Conservation (phyloP, 2,329 filamentous ascomycete species). For the Pyrenochaeta sp. region DNA sequence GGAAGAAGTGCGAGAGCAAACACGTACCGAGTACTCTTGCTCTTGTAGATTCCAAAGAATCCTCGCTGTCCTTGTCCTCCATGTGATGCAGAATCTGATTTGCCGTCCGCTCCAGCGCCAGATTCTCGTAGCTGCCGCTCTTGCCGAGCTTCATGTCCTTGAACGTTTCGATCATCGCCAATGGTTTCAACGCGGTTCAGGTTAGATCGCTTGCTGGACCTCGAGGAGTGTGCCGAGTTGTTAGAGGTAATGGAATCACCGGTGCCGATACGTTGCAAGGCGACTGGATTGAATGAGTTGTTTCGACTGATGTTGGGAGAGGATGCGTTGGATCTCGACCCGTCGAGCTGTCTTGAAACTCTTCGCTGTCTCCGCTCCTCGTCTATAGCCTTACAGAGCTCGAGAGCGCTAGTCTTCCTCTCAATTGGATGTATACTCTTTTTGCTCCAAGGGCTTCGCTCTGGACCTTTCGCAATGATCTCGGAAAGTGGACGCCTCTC, state of each 20-base stretch:
- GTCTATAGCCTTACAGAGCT: constrained; percentile 13
- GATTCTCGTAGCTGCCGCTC: constrained; percentile 39
- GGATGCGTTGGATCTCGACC: constrained; percentile 25
- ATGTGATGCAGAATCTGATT: constrained; percentile 45
- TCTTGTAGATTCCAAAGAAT: constrained; percentile 44
- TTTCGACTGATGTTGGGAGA: constrained; percentile 19
- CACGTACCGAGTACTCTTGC: constrained; percentile 42
- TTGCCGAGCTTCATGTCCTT: constrained; percentile 47
- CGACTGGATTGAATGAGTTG: constrained; percentile 16
- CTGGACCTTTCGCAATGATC: constrained; percentile 1
- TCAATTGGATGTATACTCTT: constrained; percentile 2
- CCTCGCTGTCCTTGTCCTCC: constrained; percentile 45
- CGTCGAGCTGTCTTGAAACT: constrained; percentile 29
- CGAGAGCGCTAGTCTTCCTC: constrained; percentile 13
- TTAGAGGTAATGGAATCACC: constrained; percentile 12
- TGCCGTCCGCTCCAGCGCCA: constrained; percentile 39
- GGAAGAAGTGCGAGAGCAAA: not conserved
- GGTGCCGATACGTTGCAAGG: constrained; percentile 12
- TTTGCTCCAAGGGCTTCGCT: constrained; percentile 2
- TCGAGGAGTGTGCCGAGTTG: constrained; percentile 12
- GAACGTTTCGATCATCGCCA: constrained; percentile 43
- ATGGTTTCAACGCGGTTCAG: constrained; percentile 19
- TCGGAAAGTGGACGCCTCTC: not conserved
- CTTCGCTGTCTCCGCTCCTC: constrained; percentile 12
- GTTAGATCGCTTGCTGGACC: constrained; percentile 13